These are phyloP conservation scores for Candida tammaniensis DNA, from an alignment of 805 yeast species.

Conservation along the genomic window DNA sequence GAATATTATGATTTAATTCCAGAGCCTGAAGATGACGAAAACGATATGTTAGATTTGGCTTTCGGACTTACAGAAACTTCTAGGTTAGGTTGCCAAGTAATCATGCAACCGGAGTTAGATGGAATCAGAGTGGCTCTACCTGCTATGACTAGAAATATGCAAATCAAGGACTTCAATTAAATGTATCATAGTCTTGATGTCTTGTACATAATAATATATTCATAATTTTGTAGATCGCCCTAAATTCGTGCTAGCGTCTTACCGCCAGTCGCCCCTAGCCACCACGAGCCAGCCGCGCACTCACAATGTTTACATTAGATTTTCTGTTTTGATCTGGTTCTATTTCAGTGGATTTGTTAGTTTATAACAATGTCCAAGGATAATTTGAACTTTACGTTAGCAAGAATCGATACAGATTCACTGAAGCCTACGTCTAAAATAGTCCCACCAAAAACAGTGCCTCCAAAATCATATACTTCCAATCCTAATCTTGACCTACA, in stretches of 20 bases:
- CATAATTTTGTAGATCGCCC: no score
- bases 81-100: constrained; percentile 90
- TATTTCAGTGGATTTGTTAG: background rate
- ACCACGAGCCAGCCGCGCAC: no score
- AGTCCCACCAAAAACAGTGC: background rate
- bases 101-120: constrained; percentile 85
- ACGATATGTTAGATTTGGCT: constrained; percentile 97
- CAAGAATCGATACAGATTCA: background rate
- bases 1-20: constrained; percentile 87
- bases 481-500: constrained; percentile 11
- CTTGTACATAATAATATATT: no score
- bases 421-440: constrained; percentile 1
- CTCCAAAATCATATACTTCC: background rate
- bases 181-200: background rate
- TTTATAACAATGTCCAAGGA: background rate
- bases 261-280: no score
- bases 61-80: constrained; percentile 97
- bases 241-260: no score
- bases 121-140: constrained; percentile 95
- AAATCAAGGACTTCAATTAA: constrained; percentile 69
- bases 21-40: constrained; percentile 96
- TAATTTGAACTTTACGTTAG: constrained; percentile 2
- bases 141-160: constrained; percentile 94
- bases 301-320: no score
- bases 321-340: no score